Evolutionary conservation across 768 basidiomycete species (phyloP).

Genomic region (Boletus rufocinnamomeus): DNA sequence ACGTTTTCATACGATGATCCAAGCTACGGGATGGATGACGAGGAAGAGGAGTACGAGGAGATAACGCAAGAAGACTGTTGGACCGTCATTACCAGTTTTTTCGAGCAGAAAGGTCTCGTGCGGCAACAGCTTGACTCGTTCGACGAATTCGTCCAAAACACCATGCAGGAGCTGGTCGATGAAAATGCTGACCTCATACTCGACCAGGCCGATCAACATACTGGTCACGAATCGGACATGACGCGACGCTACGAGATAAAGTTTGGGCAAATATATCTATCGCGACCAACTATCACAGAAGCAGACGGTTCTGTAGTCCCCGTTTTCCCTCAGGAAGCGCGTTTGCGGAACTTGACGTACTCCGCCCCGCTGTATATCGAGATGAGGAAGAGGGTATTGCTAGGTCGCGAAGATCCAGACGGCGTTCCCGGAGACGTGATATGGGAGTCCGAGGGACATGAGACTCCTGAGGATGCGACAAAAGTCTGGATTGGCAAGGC

Average conservation of each 20-base stretch:
- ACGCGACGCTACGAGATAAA: constrained; percentile 95
- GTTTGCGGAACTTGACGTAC: constrained; percentile 93
- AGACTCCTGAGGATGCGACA: constrained; percentile 59
- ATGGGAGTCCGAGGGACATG: constrained; percentile 76
- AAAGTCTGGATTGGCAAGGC: constrained; percentile 98
- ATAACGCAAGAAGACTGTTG: constrained; percentile 94
- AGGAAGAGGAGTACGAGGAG: constrained; percentile 62
- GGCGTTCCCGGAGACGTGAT: constrained; percentile 77
- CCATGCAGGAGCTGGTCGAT: constrained; percentile 98
- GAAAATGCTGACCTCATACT: constrained; percentile 94
- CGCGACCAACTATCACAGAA: constrained; percentile 92
- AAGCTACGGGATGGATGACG: constrained; percentile 56
- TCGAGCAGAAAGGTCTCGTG: constrained; percentile 96
- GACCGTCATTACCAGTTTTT: constrained; percentile 95
- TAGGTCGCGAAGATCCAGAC: constrained; percentile 80
- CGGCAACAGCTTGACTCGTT: constrained; percentile 97
- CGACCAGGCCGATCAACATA: constrained; percentile 95
- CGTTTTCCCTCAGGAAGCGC: constrained; percentile 95
- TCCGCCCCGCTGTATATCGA: constrained; percentile 95
- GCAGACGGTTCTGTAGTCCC: constrained; percentile 92
- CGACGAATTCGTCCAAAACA: constrained; percentile 98
- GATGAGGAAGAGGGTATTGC: constrained; percentile 82
- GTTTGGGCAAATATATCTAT: constrained; percentile 97
- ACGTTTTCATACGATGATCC: constrained; percentile 60
- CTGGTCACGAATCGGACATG: constrained; percentile 79